Evolutionary conservation across 2,329 filamentous ascomycete species (phyloP), one percentile per base, ranked within the genome.

Genomic region (Penicillium capsulatum): DNA sequence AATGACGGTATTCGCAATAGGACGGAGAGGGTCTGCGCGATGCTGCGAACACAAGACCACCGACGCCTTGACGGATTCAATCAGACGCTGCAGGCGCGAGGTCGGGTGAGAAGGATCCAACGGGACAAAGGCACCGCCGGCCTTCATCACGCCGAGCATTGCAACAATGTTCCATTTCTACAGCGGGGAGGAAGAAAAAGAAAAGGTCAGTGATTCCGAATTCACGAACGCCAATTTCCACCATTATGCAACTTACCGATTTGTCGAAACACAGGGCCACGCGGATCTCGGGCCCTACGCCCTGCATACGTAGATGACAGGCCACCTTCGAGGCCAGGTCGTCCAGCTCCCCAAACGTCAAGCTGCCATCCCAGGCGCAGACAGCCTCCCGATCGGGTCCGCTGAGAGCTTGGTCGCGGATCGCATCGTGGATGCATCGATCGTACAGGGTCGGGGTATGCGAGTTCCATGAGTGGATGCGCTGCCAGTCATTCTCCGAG

Each of bases 381-480:
- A 67, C 53, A 9, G 63, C 65, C 40, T 63, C 47, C 30, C 51
- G 33, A 38, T 63, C 39, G 43, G 66, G 44, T 6, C 50, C 56
- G 3, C 48, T 1, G 64, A 72, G 3, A 59, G 67, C 19, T 52
- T 60, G 53, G 7, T 48, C 73, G 52, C 51, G 48, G 17, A 66
- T 60, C 4, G 59, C 9, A 55, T 66, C 35, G 64, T 69, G 32
- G 61, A 62, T 52, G 66, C 62, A 65, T 13, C 53, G 61, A 4
- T 69, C 64, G 1, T 68, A 63, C 2, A 55, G 57, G 24, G 63
- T 53, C 2, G 66, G 66, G 1, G 60, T 56, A 19, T 69, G 67
- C 47, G 69, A 69, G 35, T 75, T 76, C 62, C 77, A 78, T 4
- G 70, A 67, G 6, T 74, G 54, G 29, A 80, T 71, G 39, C 78